Percentiles rank a stretch among this genome's conserved stretches.
phyloP scores from a whole-genome alignment of 1,284 basidiomycete genomes.

The Rhizoctonia solani region DNA sequence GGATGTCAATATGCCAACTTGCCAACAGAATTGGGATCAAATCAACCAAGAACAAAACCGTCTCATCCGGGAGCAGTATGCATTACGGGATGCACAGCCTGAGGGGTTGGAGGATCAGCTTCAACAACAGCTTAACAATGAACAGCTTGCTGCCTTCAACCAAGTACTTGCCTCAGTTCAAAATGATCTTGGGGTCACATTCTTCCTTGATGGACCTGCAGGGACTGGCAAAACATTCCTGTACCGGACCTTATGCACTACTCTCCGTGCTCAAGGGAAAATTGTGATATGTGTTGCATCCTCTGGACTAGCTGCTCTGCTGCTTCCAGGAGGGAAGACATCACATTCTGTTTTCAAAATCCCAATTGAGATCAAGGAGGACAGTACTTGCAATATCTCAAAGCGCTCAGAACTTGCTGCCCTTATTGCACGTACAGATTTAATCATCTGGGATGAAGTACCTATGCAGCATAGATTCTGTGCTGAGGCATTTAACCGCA shows the following conservation, averaged over 20 bases:
- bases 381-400: conserved; percentile 40
- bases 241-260: conserved; percentile 49
- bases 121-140: conserved; percentile 45
- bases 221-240: conserved; percentile 58
- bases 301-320: conserved; percentile 52
- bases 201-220: conserved; percentile 54
- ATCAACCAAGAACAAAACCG: conserved; percentile 42
- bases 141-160: conserved; percentile 48
- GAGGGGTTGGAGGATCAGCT: conserved; percentile 35
- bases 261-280: conserved; percentile 41
- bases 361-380: conserved; percentile 47
- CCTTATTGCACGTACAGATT: conserved; percentile 42
- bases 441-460: conserved; percentile 52
- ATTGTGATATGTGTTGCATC: conserved; percentile 54
- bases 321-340: conserved; percentile 51
- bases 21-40: conserved; percentile 43
- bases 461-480: conserved; percentile 46
- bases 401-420: conserved; percentile 43
- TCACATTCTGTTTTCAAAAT: conserved; percentile 54
- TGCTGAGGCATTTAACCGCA: conserved; percentile 47
- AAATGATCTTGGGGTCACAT: conserved; percentile 41
- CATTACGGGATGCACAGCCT: conserved; percentile 44
- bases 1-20: conserved; percentile 46
- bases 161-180: conserved; percentile 45
- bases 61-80: conserved; percentile 49